Evolutionary conservation across 257 asterid genomes (phyloP), one percentile per base, ranked within the genome.

Genomic region (Salvia rosmarinus): DNA sequence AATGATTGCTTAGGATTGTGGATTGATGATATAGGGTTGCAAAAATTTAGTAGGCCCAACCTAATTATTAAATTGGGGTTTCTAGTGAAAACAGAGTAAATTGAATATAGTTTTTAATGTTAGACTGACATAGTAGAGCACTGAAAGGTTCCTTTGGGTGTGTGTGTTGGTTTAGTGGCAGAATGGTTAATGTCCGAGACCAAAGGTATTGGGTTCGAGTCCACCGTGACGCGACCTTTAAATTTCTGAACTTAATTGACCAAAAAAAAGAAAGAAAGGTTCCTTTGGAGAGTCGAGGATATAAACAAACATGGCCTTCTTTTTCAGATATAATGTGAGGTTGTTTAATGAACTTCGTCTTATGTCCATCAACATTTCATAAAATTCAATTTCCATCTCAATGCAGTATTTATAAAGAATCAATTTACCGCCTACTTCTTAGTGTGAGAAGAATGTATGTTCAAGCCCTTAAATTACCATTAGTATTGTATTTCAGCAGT

Each of bases 361-460:
- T 28, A 62, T 28, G 57, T 28, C 30, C 37, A 40, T 71, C 34
- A 28, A 14, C 16, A 56, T 30, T 32, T 67, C 32, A 47, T 65
- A 52, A 30, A 61, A 8, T 52, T 61, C 17, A 43, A 12, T 42
- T 25, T 28, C 21, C 19, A 60, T 72, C 72, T 43, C 70, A 20
- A 23, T 37, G 13, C 2, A 9, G 23, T 37, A 19, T 56, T 30
- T 6, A 17, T 21, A 43, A 20, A 65, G 43, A 60, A 42, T 12
- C 2, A 46, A n/a, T 51, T 13, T 47, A 44, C 51, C 8, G 5
- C 42, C 67, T 80, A 21, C 39, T 50, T 69, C 63, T 56, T 61
- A 25, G 21, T 46, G 13, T 64, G 65, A 68, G 46, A 47, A 75
- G 64, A 70, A 57, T 17, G n/a, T 28, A 49, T 44, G 58, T 30